phyloP scores from a whole-genome alignment of 495 filamentous ascomycete species.

The Parachaetomium inaequale region DNA sequence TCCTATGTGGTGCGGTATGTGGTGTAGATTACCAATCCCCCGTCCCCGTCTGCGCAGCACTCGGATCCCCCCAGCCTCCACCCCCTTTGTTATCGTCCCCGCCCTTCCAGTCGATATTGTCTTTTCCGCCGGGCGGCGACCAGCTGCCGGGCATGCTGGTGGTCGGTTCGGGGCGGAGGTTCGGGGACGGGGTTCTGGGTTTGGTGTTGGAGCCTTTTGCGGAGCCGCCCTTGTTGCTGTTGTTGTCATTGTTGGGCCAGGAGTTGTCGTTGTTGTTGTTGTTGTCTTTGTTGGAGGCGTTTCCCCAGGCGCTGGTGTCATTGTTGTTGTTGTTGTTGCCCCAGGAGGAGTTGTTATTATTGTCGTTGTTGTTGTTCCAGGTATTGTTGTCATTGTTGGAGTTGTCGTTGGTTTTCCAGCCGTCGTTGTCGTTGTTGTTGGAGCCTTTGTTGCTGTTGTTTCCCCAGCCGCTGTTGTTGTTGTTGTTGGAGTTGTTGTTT shows the following conservation, averaged over 20 bases:
- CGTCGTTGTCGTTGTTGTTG: constrained; percentile 11
- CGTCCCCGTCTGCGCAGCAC: constrained; percentile 1
- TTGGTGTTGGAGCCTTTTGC: not conserved
- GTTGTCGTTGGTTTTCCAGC: not conserved
- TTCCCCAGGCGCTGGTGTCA: constrained; percentile 2
- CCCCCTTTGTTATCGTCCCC: not conserved
- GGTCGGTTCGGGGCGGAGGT: not conserved
- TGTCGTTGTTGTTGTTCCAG: constrained; percentile 5
- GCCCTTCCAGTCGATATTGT: not conserved
- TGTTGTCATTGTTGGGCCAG: not conserved
- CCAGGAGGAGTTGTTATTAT: no score
- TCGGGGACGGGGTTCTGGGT: not conserved
- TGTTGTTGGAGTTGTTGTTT: not conserved
- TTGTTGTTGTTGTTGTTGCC: constrained; percentile 5
- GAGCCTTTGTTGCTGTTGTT: constrained; percentile 8
- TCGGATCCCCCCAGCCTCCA: not conserved
- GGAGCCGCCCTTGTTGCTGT: constrained; percentile 14
- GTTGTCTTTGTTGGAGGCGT: constrained; percentile 2
- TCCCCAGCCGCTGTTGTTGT: constrained; percentile 4
- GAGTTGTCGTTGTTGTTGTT: constrained; percentile 15
- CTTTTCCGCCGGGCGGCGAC: not conserved
- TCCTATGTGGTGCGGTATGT: no score
- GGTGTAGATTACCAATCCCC: no score
- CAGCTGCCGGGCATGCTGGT: constrained; percentile 14
- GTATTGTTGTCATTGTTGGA: not conserved